Conservation (phyloP, 2,329 filamentous ascomycete genomes). For the Stachybotrys chlorohalonatus region DNA sequence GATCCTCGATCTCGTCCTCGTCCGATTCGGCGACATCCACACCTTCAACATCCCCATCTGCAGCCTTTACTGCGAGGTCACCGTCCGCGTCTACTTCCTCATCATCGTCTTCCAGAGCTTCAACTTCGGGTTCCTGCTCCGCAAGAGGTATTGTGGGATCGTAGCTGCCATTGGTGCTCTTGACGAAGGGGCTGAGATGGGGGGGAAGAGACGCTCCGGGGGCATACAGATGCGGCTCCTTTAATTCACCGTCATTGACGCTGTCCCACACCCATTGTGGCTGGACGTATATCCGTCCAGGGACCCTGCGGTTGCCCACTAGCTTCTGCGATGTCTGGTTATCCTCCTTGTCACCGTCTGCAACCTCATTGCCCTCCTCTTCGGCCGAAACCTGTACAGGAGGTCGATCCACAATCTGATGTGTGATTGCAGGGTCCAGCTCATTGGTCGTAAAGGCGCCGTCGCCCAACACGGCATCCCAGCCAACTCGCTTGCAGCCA, state of each 20-base stretch:
- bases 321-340: conserved; percentile 54
- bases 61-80: conserved; percentile 18
- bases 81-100: conserved; percentile 36
- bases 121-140: conserved; percentile 79
- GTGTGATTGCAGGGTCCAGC: conserved; percentile 79
- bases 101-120: conserved; percentile 65
- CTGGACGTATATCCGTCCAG: conserved; percentile 88
- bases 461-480: conserved; percentile 84
- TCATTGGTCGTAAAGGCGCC: conserved; percentile 90
- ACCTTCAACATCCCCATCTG: conserved; percentile 35
- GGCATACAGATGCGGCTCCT: conserved; percentile 78
- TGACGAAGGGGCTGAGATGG: conserved; percentile 93
- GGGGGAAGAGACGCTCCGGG: conserved; percentile 86
- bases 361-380: conserved; percentile 20
- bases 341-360: conserved; percentile 37
- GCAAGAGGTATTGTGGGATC: conserved; percentile 81
- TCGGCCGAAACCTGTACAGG: conserved; percentile 52
- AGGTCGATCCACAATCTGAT: conserved; percentile 91
- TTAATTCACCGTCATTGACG: conserved; percentile 82
- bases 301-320: conserved; percentile 61
- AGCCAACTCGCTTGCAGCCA: conserved; percentile 91
- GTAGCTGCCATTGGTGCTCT: conserved; percentile 76
- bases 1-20: conserved; percentile 14
- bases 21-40: conserved; percentile 41
- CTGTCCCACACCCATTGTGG: conserved; percentile 99